These are phyloP conservation scores for Gracilariopsis chorda DNA, from an alignment of 23 red algal species.

Conservation along the genomic window DNA sequence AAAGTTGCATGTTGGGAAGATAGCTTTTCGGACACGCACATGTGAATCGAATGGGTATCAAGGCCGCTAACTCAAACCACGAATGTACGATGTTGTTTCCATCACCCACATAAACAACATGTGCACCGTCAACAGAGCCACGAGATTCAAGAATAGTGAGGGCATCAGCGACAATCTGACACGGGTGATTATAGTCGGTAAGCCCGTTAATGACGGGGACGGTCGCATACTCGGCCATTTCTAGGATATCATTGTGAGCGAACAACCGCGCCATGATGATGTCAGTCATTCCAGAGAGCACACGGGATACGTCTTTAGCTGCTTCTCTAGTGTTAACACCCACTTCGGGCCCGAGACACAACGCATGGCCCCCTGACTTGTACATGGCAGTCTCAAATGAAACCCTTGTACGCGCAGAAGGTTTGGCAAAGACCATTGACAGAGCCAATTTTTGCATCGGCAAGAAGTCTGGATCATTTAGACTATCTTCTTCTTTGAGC, in stretches of 20 bases:
- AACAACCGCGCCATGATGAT: conserved; percentile 98
- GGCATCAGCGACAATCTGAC: conserved; percentile 97
- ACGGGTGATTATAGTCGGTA: conserved; percentile 99
- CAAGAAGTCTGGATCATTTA: conserved; percentile 32
- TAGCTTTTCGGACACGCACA: conserved; percentile 94
- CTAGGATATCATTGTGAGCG: conserved; percentile 80
- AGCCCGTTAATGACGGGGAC: conserved; percentile 99
- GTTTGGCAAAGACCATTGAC: conserved; percentile 99
- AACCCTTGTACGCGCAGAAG: conserved; percentile 87
- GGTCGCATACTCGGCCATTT: conserved; percentile 68
- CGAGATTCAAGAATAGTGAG: conserved; percentile 86
- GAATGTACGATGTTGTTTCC: conserved; percentile 99
- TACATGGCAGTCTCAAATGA: conserved; percentile 97
- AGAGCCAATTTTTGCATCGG: conserved; percentile 73
- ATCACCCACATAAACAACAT: conserved; percentile 98
- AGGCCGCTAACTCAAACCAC: conserved; percentile 93
- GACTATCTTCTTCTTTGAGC: conserved; percentile 26
- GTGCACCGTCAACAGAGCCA: conserved; percentile 74
- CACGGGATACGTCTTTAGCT: conserved; percentile 87
- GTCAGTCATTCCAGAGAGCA: conserved; percentile 93
- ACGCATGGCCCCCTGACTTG: conserved; percentile 90
- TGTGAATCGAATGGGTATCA: conserved; percentile 72
- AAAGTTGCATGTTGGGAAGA: conserved; percentile 56
- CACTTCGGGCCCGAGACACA: conserved; percentile 88
- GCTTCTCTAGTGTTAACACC: conserved; percentile 92